A percentile compares a stretch with the other conserved stretches of the same genome.
Conservation (phyloP, 2,329 filamentous ascomycete genomes). For the Magnaporthiopsis rhizophila region DNA sequence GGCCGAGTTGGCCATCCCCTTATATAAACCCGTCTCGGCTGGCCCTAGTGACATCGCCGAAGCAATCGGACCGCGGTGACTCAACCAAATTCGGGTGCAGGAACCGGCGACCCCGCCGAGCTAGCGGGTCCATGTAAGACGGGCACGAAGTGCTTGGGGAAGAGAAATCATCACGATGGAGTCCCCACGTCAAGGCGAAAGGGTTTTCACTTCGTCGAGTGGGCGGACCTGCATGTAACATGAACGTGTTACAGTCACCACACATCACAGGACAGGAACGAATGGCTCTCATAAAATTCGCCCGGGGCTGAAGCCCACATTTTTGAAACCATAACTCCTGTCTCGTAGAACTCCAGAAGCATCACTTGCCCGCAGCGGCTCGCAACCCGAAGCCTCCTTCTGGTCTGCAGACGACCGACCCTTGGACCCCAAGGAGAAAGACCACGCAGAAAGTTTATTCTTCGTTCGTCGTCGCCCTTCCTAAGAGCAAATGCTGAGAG, state of each 20-base stretch:
- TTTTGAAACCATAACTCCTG: conserved; percentile 10
- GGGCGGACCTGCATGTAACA: too few relatives aligned
- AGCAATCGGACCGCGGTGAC: neutral
- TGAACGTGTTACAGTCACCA: neutral
- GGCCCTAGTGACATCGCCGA: neutral
- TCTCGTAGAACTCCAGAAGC: conserved; percentile 7
- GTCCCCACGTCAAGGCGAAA: too few relatives aligned
- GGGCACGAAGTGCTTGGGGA: neutral
- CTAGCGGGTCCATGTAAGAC: neutral
- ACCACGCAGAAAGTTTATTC: conserved; percentile 13
- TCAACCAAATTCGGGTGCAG: neutral
- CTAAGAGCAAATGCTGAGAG: conserved; percentile 48
- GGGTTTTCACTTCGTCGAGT: too few relatives aligned
- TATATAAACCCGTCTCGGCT: neutral
- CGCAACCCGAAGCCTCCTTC: neutral
- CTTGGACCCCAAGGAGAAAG: neutral
- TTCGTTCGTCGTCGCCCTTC: conserved; percentile 32
- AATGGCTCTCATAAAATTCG: neutral
- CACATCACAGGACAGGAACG: neutral
- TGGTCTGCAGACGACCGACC: neutral
- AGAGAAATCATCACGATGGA: neutral
- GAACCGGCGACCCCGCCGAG: neutral
- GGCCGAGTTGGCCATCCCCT: neutral
- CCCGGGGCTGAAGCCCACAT: neutral
- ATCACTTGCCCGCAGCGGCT: conserved; percentile 2